Evolutionary conservation across 352 stramenopile genomes (phyloP), one percentile per base, ranked within the genome.

Genomic region (Globisporangium middletonii): DNA sequence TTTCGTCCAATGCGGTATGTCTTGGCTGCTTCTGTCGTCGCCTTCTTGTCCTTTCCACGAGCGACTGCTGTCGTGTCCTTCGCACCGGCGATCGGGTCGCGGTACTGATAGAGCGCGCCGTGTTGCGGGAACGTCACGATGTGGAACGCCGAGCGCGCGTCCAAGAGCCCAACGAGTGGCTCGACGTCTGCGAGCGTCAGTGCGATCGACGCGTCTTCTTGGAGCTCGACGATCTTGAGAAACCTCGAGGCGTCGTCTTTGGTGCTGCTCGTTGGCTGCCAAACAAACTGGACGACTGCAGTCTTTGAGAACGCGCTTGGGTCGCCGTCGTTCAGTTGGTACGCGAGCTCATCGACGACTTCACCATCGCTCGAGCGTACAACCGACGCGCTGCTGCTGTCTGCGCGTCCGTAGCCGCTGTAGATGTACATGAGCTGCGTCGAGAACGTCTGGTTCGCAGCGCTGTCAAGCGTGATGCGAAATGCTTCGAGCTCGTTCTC

Each of bases 31-130:
- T 9, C 5, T 12, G 1, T 49, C 28, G 7, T 2, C 4, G 19
- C 23, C 23, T 23, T 23, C 23, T 23, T 18, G 23, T 57, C 1
- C 8, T 13, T n/a, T 4, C 7, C 30, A 35, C 30, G 4, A 9
- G 8, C 8, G 9, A 12, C 4, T 47, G 43, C 43, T 45, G 41
- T 45, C 3, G 2, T 13, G 41, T 45, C 13, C 12, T 13, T 9
- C 8, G 37, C 8, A 4, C 16, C 16, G 13, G 41, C 41, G 26
- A 52, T 33, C 4, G 3, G 13, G 49, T 62, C 65, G 51, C 47
- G 57, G 13, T 72, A 88, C 49, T 92, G 79, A 45, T 75, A 88
- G 27, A 92, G 61, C 6, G 52, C 23, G 38, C 81, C 81, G 57
- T 82, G 57, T 0, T 51, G 55, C 46, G 81, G 81, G 3, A 82